A percentile compares a stretch with the other conserved stretches of the same genome.
These are phyloP conservation scores for Sclerotinia glacialis DNA, from an alignment of 2,329 filamentous ascomycete species.

Conservation along the genomic window DNA sequence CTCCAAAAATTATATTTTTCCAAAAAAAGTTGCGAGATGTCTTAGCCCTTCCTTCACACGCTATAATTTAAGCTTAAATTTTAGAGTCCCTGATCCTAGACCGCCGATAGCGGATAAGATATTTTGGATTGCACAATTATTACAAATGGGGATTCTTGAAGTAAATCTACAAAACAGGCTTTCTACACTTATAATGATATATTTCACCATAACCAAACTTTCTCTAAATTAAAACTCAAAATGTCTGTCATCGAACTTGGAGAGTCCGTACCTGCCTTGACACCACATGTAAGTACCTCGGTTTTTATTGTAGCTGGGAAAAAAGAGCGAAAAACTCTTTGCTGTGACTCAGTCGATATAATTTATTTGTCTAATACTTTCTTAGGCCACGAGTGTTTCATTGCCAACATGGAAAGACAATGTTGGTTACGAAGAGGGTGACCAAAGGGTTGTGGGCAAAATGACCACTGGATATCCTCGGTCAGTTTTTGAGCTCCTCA, in stretches of 20 bases:
- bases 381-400: constrained; percentile 92
- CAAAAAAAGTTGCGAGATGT: constrained; percentile 16
- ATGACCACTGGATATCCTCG: constrained; percentile 91
- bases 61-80: constrained; percentile 25
- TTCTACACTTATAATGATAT: not conserved
- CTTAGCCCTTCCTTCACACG: not conserved
- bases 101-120: constrained; percentile 27
- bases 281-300: constrained; percentile 38
- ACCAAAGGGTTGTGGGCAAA: constrained; percentile 77
- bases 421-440: constrained; percentile 89
- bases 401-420: constrained; percentile 91
- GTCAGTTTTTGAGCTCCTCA: constrained; percentile 43
- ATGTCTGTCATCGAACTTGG: constrained; percentile 40
- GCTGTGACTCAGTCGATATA: constrained; percentile 22
- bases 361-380: not conserved
- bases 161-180: not conserved
- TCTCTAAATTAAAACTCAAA: constrained; percentile 7
- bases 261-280: constrained; percentile 40
- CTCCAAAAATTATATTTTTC: constrained; percentile 21
- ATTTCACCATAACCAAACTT: not conserved
- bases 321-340: not conserved
- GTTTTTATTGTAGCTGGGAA: not conserved
- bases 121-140: constrained; percentile 7
- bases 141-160: not conserved
- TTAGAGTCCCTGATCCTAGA: constrained; percentile 3